Evolutionary conservation across 148 eudicot genomes (phyloP).

Genomic region (Limonium bicolor): DNA sequence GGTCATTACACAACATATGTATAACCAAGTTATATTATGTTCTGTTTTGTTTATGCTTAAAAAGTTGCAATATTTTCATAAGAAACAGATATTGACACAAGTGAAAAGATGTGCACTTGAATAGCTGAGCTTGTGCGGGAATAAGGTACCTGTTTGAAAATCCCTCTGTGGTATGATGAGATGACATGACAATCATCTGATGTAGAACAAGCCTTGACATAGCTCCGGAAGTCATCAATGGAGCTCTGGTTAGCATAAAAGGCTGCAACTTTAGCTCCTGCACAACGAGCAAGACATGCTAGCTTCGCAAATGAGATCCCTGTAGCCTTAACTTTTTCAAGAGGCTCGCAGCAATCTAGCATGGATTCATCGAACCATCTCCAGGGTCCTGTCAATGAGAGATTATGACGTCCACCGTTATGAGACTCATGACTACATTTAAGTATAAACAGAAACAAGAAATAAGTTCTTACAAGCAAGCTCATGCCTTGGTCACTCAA

Average conservation of each 20-base stretch:
- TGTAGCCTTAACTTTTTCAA: constrained; percentile 24
- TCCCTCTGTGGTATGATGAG: constrained; percentile 27
- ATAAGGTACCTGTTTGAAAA: constrained; percentile 34
- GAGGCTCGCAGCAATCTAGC: constrained; percentile 45
- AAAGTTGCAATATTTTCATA: too few species aligned
- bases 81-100: too few species aligned
- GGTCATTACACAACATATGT: too few species aligned
- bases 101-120: too few species aligned
- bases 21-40: too few species aligned
- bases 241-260: constrained; percentile 29
- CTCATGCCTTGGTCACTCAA: too few species aligned
- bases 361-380: constrained; percentile 45
- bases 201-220: constrained; percentile 20
- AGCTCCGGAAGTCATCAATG: constrained; percentile 13
- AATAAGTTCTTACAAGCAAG: too few species aligned
- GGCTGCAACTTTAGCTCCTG: constrained; percentile 33
- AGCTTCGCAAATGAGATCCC: constrained; percentile 36
- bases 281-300: constrained; percentile 37
- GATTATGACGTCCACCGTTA: too few species aligned
- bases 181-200: constrained; percentile 32
- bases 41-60: too few species aligned
- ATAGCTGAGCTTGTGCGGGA: too few species aligned
- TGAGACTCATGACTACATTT: too few species aligned
- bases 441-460: too few species aligned
- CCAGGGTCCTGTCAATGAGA: constrained; percentile 39